Conservation (phyloP, 768 basidiomycete genomes). For the Pleurotus salmoneostramineus region DNA sequence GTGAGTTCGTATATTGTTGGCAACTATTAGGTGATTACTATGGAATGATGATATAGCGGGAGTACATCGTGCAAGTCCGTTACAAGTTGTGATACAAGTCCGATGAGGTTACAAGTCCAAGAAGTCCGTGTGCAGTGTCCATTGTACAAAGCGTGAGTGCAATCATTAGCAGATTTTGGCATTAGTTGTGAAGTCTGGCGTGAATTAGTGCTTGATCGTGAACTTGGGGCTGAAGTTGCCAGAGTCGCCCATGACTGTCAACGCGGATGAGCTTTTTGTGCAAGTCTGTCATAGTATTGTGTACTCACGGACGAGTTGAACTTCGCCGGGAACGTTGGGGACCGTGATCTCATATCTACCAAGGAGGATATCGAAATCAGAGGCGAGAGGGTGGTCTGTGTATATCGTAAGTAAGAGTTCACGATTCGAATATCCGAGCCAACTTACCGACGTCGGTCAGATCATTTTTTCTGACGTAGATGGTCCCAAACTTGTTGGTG, state of each 20-base stretch:
- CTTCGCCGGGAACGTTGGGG: conserved; percentile 28
- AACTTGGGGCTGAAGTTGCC: conserved; percentile 35
- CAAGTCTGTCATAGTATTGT: neutral
- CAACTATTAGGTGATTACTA: no score
- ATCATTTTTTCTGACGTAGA: conserved; percentile 35
- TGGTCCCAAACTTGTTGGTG: conserved; percentile 39
- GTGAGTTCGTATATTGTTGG: no score
- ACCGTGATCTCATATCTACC: conserved; percentile 29
- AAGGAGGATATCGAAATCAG: conserved; percentile 31
- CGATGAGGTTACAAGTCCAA: neutral
- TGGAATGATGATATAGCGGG: no score
- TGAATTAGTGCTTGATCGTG: conserved; percentile 11
- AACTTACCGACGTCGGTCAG: conserved; percentile 16
- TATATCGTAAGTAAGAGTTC: neutral
- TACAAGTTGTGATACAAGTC: neutral
- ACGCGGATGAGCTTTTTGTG: neutral
- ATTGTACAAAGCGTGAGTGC: neutral
- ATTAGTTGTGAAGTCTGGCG: neutral
- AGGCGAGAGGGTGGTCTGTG: conserved; percentile 19
- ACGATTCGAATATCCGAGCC: no score
- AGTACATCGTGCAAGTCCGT: neutral
- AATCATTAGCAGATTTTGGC: neutral
- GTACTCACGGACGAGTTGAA: conserved; percentile 35
- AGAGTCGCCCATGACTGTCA: conserved; percentile 46
- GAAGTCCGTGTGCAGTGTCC: neutral